Evolutionary conservation across 768 basidiomycete species (phyloP), one percentile per base, ranked within the genome.

Genomic region (Mycena crocata): DNA sequence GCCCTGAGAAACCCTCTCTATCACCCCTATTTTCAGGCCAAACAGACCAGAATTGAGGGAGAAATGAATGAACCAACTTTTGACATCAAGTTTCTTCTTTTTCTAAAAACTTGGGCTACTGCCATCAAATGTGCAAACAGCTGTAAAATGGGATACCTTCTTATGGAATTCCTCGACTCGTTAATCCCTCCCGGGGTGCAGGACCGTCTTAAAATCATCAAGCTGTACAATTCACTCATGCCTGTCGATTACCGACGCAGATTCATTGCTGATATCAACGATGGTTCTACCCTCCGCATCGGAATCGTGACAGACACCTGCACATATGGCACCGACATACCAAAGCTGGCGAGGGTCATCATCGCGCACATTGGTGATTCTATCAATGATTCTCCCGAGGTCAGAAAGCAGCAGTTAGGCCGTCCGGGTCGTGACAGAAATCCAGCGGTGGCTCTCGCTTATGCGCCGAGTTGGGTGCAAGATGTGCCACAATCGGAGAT

Each of bases 161-260:
- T 67, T 2, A 62, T 67, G 60, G 6, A 51, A 17, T 62, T 45
- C 35, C 54, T 67, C 60, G 66, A 62, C 54, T n/a, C 34, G 2
- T 55, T 67, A 23, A 62, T 67, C 15, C 55, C 60, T 3, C 14
- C 32, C 5, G 12, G 26, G 17, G 23, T 67, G 10, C 66, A 51
- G 32, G 42, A 62, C 32, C 51, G 44, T n/a, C 23, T 26, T 34
- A 26, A 21, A 17, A 46, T 67, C 12, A 62, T 67, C 42, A 55
- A 67, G 34, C 42, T 62, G 5, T 67, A 67, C 32, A 62, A 67
- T 45, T 23, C 44, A 26, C 51, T 57, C 9, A 61, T 67, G 59
- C 52, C 66, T n/a, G n/a, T 37, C 30, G 52, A 62, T 12, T 67
- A 62, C 34, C 60, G 59, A 14, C 44, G 26, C 14, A 44, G 62